Evolutionary conservation across 805 yeast species (phyloP).

Genomic region (Teunomyces atbi): DNA sequence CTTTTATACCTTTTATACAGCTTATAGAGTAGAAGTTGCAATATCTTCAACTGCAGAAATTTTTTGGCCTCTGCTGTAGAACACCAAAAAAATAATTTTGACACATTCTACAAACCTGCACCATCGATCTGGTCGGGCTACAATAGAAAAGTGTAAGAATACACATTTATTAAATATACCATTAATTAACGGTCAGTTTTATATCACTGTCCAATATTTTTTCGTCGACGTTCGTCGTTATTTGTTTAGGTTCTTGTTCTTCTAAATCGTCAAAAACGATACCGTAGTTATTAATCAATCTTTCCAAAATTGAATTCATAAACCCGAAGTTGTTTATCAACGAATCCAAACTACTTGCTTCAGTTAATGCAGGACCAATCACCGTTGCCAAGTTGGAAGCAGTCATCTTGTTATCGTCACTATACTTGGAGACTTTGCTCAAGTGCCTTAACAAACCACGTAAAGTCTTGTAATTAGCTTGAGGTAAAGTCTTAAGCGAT

Average conservation of each 20-base stretch:
- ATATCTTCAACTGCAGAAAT: neutral
- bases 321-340: slow-evolving; percentile 51
- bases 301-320: slow-evolving; percentile 54
- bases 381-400: slow-evolving; percentile 89
- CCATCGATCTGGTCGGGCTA: too few species aligned
- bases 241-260: neutral
- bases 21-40: neutral
- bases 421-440: slow-evolving; percentile 62
- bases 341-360: slow-evolving; percentile 49
- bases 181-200: neutral
- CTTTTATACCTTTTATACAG: neutral
- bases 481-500: slow-evolving; percentile 51
- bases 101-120: neutral
- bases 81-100: neutral
- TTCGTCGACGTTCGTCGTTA: neutral
- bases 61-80: neutral
- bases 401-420: slow-evolving; percentile 78
- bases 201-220: neutral
- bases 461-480: slow-evolving; percentile 64
- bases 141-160: neutral
- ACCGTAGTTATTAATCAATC: slow-evolving; percentile 45
- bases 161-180: neutral
- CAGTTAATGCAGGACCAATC: slow-evolving; percentile 63
- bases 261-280: slow-evolving; percentile 29
- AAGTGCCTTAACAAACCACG: slow-evolving; percentile 69